Percentiles rank a stretch among this genome's conserved stretches.
Conservation (phyloP, 169 alveolate species). For the Eimeria brunetti region DNA sequence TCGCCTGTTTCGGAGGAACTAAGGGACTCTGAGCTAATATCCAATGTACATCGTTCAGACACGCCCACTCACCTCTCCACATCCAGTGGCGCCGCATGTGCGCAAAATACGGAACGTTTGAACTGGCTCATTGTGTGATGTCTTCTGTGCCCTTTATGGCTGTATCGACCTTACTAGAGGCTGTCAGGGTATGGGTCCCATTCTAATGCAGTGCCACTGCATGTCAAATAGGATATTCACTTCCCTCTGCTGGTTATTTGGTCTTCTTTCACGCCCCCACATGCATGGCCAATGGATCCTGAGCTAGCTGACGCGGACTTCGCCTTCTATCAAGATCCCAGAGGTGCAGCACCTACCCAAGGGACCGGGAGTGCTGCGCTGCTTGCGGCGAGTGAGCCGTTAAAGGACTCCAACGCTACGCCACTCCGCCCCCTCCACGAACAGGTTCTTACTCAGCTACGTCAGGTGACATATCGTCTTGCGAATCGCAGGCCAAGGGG, state of each 20-base stretch:
- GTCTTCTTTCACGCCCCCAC: background rate
- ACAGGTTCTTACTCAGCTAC: slow-evolving; percentile 35
- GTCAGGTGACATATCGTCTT: slow-evolving; percentile 7
- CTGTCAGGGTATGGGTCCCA: background rate
- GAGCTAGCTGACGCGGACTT: slow-evolving; percentile 53
- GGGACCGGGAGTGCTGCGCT: background rate
- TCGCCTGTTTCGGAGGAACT: background rate
- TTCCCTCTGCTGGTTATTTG: background rate
- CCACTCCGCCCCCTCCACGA: slow-evolving; percentile 31
- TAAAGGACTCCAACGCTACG: background rate
- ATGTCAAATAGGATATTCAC: background rate
- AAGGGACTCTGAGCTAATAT: background rate
- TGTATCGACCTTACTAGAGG: background rate
- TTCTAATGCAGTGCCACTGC: background rate
- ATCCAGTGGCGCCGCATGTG: background rate
- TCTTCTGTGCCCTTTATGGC: background rate
- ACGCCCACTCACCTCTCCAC: background rate
- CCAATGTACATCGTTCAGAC: background rate
- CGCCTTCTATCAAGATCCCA: background rate
- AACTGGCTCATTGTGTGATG: background rate
- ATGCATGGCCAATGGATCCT: slow-evolving; percentile 63
- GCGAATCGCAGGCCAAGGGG: background rate
- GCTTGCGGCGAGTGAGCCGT: background rate
- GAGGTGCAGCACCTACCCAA: background rate
- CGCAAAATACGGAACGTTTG: background rate